phyloP scores from a whole-genome alignment of 345 rosid species.

The Euphorbia lathyris region DNA sequence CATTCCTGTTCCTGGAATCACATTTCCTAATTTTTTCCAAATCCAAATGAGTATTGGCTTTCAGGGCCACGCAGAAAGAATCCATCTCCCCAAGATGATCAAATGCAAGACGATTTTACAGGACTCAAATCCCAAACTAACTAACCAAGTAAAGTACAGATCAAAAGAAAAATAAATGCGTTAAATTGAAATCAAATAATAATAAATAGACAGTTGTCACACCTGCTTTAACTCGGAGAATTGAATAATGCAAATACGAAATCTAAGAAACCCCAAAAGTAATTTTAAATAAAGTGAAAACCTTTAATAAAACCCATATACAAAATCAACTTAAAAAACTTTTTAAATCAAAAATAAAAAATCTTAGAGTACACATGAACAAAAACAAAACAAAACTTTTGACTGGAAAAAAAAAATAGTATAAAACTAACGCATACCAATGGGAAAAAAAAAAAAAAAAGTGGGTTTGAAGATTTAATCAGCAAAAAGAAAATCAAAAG shows the following conservation, averaged over 20 bases:
- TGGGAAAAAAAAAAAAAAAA: not conserved
- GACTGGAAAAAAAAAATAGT: not conserved
- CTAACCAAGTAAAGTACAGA: conserved; percentile 50
- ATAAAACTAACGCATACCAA: conserved; percentile 7
- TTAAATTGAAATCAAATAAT: not conserved
- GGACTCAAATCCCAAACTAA: conserved; percentile 24
- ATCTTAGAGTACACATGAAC: conserved; percentile 16
- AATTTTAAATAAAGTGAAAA: conserved; percentile 13
- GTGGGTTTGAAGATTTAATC: not conserved
- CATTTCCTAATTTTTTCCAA: conserved; percentile 30
- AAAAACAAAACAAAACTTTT: conserved; percentile 10
- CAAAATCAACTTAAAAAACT: not conserved
- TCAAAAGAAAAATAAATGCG: conserved; percentile 31
- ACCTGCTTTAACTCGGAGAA: conserved; percentile 14
- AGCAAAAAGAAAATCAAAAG: not conserved
- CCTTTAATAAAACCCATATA: conserved; percentile 24
- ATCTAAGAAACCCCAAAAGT: conserved; percentile 36
- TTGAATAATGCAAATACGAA: conserved; percentile 20
- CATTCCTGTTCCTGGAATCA: conserved; percentile 33
- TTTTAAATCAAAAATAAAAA: not conserved
- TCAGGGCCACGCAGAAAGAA: conserved; percentile 50
- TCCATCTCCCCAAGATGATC: conserved; percentile 46
- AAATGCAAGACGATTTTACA: not conserved
- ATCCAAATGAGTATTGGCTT: conserved; percentile 36
- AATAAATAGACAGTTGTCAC: conserved; percentile 25